phyloP scores from a whole-genome alignment of 805 yeast species.

The Myxozyma udenii region DNA sequence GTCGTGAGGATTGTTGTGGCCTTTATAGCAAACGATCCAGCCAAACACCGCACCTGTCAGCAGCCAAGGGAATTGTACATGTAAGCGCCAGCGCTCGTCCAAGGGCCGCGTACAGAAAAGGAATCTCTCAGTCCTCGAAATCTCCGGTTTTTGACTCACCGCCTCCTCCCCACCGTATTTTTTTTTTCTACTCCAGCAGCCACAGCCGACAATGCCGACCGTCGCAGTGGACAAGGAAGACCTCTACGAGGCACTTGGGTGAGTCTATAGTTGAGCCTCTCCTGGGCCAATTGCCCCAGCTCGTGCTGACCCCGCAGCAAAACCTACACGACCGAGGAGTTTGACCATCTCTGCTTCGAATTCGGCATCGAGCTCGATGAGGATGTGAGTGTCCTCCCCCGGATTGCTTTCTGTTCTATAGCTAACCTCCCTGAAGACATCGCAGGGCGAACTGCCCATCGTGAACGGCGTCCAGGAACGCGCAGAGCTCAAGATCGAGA shows the following conservation, averaged over 20 bases:
- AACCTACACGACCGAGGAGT: slow-evolving; percentile 76
- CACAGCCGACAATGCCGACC: slow-evolving; percentile 99
- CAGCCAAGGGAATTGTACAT: too few species aligned
- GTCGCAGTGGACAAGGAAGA: slow-evolving; percentile 92
- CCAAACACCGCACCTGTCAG: too few species aligned
- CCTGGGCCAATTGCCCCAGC: background rate
- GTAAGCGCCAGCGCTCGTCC: too few species aligned
- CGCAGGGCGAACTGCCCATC: slow-evolving; percentile 41
- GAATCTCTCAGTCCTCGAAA: too few species aligned
- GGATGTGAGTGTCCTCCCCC: slow-evolving; percentile 46
- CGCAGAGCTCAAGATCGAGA: slow-evolving; percentile 95
- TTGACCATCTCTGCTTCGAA: slow-evolving; percentile 95
- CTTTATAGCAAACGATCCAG: too few species aligned
- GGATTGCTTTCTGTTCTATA: too few species aligned
- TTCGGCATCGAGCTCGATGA: slow-evolving; percentile 98
- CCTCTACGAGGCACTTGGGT: slow-evolving; percentile 73
- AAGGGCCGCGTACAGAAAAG: too few species aligned
- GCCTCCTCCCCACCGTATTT: too few species aligned
- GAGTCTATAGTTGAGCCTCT: slow-evolving; percentile 27
- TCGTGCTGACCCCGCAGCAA: slow-evolving; percentile 36
- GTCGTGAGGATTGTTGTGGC: too few species aligned
- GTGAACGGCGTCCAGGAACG: slow-evolving; percentile 51
- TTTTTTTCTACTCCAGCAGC: too few species aligned
- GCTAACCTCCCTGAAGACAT: too few species aligned
- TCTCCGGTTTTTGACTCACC: too few species aligned